phyloP scores from a whole-genome alignment of 345 rosid genomes.

The Lepidium aucheri region DNA sequence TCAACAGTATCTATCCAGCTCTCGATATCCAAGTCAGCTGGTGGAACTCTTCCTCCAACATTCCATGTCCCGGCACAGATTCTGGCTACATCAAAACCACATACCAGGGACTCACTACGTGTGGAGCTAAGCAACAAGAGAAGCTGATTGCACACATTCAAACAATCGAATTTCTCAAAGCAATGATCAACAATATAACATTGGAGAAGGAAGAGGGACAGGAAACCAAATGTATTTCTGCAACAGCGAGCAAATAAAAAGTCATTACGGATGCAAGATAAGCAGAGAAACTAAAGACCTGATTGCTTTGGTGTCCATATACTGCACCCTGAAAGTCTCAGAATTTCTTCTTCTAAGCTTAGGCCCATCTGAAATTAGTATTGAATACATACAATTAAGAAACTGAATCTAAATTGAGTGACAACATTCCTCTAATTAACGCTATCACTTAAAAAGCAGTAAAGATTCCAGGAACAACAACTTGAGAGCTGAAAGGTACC shows the following conservation, averaged over 20 bases:
- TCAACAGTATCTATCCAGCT: constrained; percentile 57
- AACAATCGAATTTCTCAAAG: background rate
- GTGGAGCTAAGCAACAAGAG: background rate
- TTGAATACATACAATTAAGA: background rate
- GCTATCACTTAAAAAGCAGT: background rate
- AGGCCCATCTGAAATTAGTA: constrained; percentile 36
- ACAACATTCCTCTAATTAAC: background rate
- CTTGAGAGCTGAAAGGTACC: background rate
- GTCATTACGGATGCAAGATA: background rate
- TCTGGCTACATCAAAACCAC: constrained; percentile 29
- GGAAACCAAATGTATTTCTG: background rate
- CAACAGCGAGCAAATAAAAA: background rate
- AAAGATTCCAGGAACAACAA: background rate
- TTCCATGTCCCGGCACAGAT: constrained; percentile 77
- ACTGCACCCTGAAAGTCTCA: constrained; percentile 76
- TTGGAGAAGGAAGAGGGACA: background rate
- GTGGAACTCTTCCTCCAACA: constrained; percentile 67
- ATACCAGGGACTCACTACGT: background rate
- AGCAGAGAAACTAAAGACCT: constrained; percentile 35
- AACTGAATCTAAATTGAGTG: background rate
- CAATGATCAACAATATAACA: background rate
- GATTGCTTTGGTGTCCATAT: constrained; percentile 68
- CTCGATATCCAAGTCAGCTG: constrained; percentile 64
- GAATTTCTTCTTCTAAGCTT: constrained; percentile 65
- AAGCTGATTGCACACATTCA: background rate